Conservation (phyloP, 148 eudicot genomes). For the Nepenthes gracilis region DNA sequence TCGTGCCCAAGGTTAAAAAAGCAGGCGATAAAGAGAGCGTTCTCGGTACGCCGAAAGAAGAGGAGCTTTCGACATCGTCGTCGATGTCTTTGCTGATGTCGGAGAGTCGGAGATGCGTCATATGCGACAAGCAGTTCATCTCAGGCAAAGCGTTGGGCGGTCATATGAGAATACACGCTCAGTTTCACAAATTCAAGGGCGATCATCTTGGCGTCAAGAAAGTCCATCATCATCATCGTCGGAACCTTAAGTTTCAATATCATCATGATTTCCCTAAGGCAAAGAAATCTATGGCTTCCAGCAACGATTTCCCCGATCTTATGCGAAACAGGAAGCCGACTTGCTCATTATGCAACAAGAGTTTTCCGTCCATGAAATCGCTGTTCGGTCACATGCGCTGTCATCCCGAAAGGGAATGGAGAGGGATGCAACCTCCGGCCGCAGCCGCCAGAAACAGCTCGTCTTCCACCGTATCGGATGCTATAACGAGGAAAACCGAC, state of each 20-base stretch:
- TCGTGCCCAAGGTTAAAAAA: too few species aligned
- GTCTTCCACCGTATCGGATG: not conserved
- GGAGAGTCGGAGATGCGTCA: not conserved
- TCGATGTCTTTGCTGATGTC: not conserved
- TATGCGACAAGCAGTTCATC: not conserved
- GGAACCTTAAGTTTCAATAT: too few species aligned
- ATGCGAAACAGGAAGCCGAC: not conserved
- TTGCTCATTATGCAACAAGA: slow-evolving; percentile 10
- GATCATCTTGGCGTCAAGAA: not conserved
- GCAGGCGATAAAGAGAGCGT: too few species aligned
- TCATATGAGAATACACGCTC: slow-evolving; percentile 4
- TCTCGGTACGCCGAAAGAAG: too few species aligned
- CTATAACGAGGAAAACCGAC: not conserved
- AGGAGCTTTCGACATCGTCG: too few species aligned
- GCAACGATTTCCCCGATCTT: not conserved
- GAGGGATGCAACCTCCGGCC: slow-evolving; percentile 7
- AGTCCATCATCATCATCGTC: not conserved
- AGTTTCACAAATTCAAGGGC: not conserved
- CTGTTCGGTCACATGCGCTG: slow-evolving; percentile 22
- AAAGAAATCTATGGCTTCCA: not conserved
- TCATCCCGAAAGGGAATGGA: slow-evolving; percentile 16
- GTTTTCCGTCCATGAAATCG: slow-evolving; percentile 4
- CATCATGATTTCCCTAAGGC: not conserved
- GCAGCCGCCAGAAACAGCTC: not conserved
- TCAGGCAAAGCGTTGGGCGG: slow-evolving; percentile 9